A percentile compares a stretch with the other conserved stretches of the same genome.
phyloP scores from a whole-genome alignment of 176 grass and related monocot genomes.

The Panicum miliaceum region DNA sequence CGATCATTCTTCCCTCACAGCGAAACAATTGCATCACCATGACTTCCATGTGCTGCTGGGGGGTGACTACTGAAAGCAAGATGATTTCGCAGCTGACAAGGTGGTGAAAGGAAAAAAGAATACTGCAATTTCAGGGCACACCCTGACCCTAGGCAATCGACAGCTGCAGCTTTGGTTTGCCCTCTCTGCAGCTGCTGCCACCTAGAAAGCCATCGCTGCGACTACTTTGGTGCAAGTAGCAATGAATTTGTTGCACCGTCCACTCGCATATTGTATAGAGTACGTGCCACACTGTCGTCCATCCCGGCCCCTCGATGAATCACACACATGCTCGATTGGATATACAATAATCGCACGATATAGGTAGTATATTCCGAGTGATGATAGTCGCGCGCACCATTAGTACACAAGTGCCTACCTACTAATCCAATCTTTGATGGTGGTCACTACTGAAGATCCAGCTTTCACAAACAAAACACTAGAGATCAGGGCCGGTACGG shows the following conservation, averaged over 20 bases:
- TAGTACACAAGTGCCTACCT: not conserved
- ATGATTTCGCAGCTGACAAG: not conserved
- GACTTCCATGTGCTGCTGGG: not conserved
- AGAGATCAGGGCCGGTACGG: not conserved
- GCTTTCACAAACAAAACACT: slow-evolving; percentile 7
- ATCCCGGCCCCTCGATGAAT: not conserved
- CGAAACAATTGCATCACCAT: not conserved
- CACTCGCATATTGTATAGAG: not conserved
- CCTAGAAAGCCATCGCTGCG: slow-evolving; percentile 3
- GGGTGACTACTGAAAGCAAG: not conserved
- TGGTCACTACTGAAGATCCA: not conserved
- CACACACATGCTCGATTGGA: not conserved
- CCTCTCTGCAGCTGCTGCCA: slow-evolving; percentile 14
- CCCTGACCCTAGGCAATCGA: slow-evolving; percentile 16
- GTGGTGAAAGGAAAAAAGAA: not conserved
- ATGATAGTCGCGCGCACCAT: not conserved
- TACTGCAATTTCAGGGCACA: slow-evolving; percentile 10
- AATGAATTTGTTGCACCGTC: not conserved
- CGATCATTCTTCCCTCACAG: not conserved
- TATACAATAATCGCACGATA: not conserved
- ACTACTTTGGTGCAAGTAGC: not conserved
- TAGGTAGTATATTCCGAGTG: not conserved
- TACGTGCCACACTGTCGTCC: not conserved
- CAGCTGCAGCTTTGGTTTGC: not conserved
- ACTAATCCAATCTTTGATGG: not conserved